Evolutionary conservation across 805 yeast genomes (phyloP).

Genomic region (Zygoascus biomembranicola): DNA sequence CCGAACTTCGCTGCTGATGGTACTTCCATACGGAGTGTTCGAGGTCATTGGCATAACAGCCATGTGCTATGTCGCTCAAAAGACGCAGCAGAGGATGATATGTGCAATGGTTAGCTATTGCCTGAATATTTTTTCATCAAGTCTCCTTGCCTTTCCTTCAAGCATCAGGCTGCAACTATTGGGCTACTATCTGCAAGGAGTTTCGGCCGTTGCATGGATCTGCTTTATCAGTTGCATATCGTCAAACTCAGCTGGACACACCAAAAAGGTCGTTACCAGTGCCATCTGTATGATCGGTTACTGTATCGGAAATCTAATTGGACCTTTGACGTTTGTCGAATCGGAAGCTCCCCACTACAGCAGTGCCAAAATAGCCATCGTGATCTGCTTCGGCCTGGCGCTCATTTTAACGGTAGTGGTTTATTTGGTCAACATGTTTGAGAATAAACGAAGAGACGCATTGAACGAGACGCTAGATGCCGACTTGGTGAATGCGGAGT

Average conservation of each 20-base stretch:
- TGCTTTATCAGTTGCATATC: conserved; percentile 34
- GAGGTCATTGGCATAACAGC: conserved; percentile 17
- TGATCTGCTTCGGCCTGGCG: conserved; percentile 39
- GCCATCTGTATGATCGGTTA: conserved; percentile 56
- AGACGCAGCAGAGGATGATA: conserved; percentile 13
- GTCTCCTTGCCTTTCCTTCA: conserved; percentile 37
- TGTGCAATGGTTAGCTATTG: conserved; percentile 42
- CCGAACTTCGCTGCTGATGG: conserved; percentile 28
- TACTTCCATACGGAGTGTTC: conserved; percentile 28
- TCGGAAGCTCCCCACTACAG: conserved; percentile 51
- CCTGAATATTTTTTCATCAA: conserved; percentile 36
- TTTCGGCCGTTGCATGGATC: conserved; percentile 26
- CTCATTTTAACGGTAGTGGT: conserved; percentile 33
- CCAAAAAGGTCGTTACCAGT: conserved; percentile 58
- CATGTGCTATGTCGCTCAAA: conserved; percentile 12
- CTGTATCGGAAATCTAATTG: conserved; percentile 60
- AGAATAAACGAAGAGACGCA: conserved; percentile 44
- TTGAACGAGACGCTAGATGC: conserved; percentile 25
- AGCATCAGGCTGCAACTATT: conserved; percentile 32
- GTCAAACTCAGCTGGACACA: conserved; percentile 59
- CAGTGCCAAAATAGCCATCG: conserved; percentile 47
- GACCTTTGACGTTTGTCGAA: conserved; percentile 61
- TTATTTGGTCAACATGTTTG: conserved; percentile 22
- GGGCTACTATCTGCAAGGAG: conserved; percentile 32
- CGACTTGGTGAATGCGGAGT: conserved; percentile 8